These are phyloP conservation scores for Xylaria arbuscula DNA, from an alignment of 2,329 filamentous ascomycete species.

Conservation along the genomic window DNA sequence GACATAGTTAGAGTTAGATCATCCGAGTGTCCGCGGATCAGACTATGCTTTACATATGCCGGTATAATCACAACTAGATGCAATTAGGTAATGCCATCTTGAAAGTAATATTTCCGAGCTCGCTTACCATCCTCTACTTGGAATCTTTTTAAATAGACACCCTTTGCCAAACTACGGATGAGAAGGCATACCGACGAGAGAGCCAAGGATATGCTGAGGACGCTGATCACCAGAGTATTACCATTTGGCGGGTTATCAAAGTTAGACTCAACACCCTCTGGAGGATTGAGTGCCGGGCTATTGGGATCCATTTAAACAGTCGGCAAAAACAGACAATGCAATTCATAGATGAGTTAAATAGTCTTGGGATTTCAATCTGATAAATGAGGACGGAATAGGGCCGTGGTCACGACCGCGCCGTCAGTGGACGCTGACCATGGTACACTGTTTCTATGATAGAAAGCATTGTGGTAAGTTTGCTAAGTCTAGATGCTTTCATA, in stretches of 20 bases:
- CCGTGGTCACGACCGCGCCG: not conserved
- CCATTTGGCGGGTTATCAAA: constrained; percentile 33
- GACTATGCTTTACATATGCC: constrained; percentile 18
- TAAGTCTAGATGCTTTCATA: not conserved
- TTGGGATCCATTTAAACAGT: constrained; percentile 22
- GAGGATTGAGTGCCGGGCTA: constrained; percentile 34
- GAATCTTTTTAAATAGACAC: constrained; percentile 20
- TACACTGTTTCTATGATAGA: not conserved
- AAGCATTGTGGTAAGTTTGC: not conserved
- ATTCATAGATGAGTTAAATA: not conserved
- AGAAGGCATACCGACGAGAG: constrained; percentile 29
- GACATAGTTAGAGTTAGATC: not conserved
- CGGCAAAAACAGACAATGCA: not conserved
- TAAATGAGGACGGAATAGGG: no score
- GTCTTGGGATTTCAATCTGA: not conserved
- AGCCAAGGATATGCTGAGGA: constrained; percentile 18
- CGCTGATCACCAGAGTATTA: constrained; percentile 12
- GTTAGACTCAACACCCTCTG: constrained; percentile 26
- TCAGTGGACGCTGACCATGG: not conserved
- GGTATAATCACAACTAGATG: constrained; percentile 25
- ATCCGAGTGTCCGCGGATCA: not conserved
- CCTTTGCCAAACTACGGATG: constrained; percentile 23
- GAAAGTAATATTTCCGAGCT: not conserved
- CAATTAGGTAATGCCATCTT: not conserved
- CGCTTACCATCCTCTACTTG: constrained; percentile 28